phyloP scores from a whole-genome alignment of 73 alveolate genomes.

The Paramecium primaurelia region DNA sequence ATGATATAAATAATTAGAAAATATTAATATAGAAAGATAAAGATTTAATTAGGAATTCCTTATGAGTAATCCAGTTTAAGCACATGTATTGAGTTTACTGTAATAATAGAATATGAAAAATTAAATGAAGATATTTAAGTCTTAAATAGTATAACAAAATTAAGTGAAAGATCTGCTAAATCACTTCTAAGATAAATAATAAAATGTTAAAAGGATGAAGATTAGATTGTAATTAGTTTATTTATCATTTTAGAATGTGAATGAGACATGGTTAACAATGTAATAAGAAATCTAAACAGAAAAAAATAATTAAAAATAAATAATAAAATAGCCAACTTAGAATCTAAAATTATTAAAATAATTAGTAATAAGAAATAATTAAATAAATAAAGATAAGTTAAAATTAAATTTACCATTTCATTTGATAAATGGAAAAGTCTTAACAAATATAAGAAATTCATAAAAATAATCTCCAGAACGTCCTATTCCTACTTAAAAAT shows the following conservation, averaged over 20 bases:
- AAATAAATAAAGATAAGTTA: not conserved
- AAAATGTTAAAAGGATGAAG: not conserved
- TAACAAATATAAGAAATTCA: not conserved
- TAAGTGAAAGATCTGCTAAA: not conserved
- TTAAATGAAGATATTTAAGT: not conserved
- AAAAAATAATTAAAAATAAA: not conserved
- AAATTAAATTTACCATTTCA: not conserved
- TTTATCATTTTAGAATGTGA: not conserved
- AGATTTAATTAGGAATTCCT: not conserved
- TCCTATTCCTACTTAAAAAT: not conserved
- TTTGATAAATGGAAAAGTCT: not conserved
- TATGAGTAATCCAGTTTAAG: not conserved
- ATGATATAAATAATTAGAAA: not conserved
- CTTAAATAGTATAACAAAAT: not conserved
- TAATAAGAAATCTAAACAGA: not conserved
- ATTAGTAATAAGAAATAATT: not conserved
- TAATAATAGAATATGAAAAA: not conserved
- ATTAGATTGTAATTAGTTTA: not conserved
- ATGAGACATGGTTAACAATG: conserved; percentile 3
- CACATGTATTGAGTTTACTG: not conserved
- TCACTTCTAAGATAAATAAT: not conserved
- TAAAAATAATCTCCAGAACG: conserved; percentile 4
- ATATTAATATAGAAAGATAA: not conserved
- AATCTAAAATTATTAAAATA: not conserved
- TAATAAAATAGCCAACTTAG: not conserved